A percentile compares a stretch with the other conserved stretches of the same genome.
Evolutionary conservation across 768 basidiomycete species (phyloP).

Genomic region (Leccinum arenicola): DNA sequence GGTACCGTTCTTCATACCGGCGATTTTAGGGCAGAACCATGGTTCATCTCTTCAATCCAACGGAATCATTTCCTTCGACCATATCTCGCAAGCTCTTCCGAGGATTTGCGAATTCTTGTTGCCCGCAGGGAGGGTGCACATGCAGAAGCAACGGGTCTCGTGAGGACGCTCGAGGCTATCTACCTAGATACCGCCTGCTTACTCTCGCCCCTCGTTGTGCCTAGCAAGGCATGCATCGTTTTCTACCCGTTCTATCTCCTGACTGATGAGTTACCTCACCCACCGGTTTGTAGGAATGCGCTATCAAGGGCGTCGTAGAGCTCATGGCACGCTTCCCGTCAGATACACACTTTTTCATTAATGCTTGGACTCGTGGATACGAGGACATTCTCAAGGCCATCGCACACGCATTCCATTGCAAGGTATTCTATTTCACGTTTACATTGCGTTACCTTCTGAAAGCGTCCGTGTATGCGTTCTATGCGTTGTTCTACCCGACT

Average conservation of each 20-base stretch:
- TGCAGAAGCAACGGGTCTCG: slow-evolving; percentile 24
- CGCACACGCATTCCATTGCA: slow-evolving; percentile 58
- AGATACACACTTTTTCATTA: slow-evolving; percentile 79
- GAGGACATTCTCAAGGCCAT: slow-evolving; percentile 86
- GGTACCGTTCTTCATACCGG: slow-evolving; percentile 88
- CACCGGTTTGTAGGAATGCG: slow-evolving; percentile 49
- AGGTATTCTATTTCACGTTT: slow-evolving; percentile 36
- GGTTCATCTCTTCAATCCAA: slow-evolving; percentile 65
- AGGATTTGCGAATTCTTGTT: slow-evolving; percentile 24
- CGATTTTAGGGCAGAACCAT: slow-evolving; percentile 86
- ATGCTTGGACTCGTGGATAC: slow-evolving; percentile 96
- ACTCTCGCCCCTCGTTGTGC: slow-evolving; percentile 48
- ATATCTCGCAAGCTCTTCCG: slow-evolving; percentile 48
- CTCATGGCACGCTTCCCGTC: slow-evolving; percentile 68
- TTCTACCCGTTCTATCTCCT: too few relatives aligned
- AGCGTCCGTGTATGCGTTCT: background rate
- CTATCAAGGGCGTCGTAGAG: slow-evolving; percentile 60
- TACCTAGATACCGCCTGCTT: slow-evolving; percentile 81
- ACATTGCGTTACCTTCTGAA: background rate
- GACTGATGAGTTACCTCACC: slow-evolving; percentile 3
- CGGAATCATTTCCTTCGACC: slow-evolving; percentile 71
- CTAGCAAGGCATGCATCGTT: slow-evolving; percentile 50
- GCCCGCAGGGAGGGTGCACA: slow-evolving; percentile 24
- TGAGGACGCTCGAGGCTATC: slow-evolving; percentile 66
- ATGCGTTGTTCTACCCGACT: background rate